Evolutionary conservation across 1,284 basidiomycete genomes (phyloP), one percentile per base, ranked within the genome.

Genomic region (Marasmius oreades): DNA sequence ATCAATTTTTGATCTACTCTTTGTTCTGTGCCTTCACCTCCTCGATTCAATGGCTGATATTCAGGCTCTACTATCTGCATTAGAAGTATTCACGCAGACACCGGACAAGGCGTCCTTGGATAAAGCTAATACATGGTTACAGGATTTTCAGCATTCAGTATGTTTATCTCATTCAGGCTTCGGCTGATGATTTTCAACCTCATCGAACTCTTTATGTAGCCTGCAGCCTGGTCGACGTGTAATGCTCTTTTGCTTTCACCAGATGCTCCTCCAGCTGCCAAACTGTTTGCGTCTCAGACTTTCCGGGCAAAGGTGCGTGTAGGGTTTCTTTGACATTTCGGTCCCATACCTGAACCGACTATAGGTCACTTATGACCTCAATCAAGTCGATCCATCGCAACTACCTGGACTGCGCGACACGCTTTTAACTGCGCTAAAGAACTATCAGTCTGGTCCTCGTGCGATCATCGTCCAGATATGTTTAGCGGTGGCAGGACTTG

Each of bases 81-180:
- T 92, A 61, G 83, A 85, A 52, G 86, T 92, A 51, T 91, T 92
- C 70, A 77, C 78, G 63, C 80, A 83, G 58, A 85, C 87, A 43
- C 92, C 95, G 28, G 91, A 97, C 78, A 88, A 92, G 63, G 73
- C 73, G 14, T 86, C 92, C 11, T 84, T 98, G 65, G 89, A 92
- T 63, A 82, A 81, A 61, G 94, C 93, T 63, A 95, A 94, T 75
- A 77, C 86, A 64, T 96, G 92, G 92, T 85, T 97, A 60, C 90
- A 94, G 76, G 92, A 94, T 73, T 97, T 96, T 70, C 94, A 97
- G 76, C 94, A 96, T 78, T 93, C 92, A 76, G 93, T 95, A 85
- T 86, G 86, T 92, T 75, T 71, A 77, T 74, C 85, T 82, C 85
- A 82, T 77, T 80, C 79, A 80, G 71, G 78, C 80, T 77, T 81